Evolutionary conservation across 2,329 filamentous ascomycete genomes (phyloP).

Genomic region (Apiospora koreana): DNA sequence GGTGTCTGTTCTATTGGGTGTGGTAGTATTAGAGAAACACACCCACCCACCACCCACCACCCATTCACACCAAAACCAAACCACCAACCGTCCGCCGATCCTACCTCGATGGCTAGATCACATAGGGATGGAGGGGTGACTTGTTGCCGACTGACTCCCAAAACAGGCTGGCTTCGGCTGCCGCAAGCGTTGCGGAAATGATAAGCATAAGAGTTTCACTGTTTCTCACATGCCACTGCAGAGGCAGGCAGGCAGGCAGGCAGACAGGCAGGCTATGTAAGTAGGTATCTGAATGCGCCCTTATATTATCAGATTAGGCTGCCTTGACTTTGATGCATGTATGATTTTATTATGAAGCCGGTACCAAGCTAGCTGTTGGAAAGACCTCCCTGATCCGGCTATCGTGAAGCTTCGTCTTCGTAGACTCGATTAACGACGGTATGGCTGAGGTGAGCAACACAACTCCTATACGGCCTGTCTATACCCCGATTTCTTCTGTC

Average conservation of each 20-base stretch:
- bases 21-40: background rate
- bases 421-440: background rate
- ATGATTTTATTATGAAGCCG: background rate
- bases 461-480: background rate
- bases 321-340: background rate
- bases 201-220: background rate
- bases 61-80: background rate
- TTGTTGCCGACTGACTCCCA: background rate
- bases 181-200: background rate
- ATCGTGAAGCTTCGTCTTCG: background rate
- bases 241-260: background rate
- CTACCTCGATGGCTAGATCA: background rate
- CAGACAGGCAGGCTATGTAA: background rate
- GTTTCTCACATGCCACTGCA: background rate
- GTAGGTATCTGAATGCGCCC: background rate
- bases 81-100: background rate
- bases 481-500: background rate
- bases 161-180: background rate
- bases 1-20: background rate
- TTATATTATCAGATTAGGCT: background rate
- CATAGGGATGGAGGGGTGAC: background rate
- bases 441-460: conserved; percentile 18
- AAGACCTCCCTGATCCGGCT: background rate
- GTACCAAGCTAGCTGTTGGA: background rate
- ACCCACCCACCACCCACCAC: background rate